A percentile compares a stretch with the other conserved stretches of the same genome.
Conservation (phyloP, 2,329 filamentous ascomycete genomes). For the Talaromyces sp. region DNA sequence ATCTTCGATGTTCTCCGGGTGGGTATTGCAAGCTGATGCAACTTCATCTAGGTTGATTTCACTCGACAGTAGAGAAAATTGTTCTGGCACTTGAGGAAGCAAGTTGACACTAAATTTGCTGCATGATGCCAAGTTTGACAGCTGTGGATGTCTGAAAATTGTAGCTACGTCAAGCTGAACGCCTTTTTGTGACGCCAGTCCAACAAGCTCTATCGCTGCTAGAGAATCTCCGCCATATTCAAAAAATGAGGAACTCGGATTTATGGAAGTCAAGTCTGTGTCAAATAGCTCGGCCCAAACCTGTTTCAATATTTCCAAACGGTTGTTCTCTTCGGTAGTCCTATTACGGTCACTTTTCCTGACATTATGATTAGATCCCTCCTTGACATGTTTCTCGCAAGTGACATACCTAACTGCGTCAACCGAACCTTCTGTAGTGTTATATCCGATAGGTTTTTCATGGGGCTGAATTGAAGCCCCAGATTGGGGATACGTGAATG, state of each 20-base stretch:
- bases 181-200: not conserved
- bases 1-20: constrained; percentile 31
- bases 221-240: constrained; percentile 4
- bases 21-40: constrained; percentile 24
- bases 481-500: not conserved
- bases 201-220: not conserved
- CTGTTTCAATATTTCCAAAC: not conserved
- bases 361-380: not conserved
- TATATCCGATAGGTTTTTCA: not conserved
- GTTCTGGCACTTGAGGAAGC: not conserved
- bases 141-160: constrained; percentile 5
- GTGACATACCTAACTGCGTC: not conserved
- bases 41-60: not conserved
- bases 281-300: not conserved
- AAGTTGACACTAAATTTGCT: not conserved
- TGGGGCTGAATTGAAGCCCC: not conserved
- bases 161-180: not conserved
- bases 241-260: not conserved
- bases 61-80: not conserved
- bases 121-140: not conserved
- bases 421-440: not conserved
- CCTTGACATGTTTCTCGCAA: not conserved
- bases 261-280: not conserved
- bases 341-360: not conserved
- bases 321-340: not conserved